Percentiles rank a stretch among this genome's conserved stretches.
Conservation (phyloP, 768 basidiomycete species). For the Suillus lakei region DNA sequence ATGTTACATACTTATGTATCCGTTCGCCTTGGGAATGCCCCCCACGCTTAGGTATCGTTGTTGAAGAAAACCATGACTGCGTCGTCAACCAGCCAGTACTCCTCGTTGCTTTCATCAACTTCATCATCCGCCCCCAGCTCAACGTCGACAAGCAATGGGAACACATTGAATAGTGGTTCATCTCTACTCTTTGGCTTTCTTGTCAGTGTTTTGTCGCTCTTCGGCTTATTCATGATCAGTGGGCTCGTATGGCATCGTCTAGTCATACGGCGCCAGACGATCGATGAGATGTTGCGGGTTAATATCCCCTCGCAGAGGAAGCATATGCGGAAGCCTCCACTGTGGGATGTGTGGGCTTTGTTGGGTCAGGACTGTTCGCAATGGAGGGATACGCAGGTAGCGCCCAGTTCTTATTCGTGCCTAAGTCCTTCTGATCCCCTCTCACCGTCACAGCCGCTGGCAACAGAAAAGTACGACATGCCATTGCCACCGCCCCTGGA, state of each 20-base stretch:
- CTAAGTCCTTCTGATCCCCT: not conserved
- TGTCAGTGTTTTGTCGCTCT: constrained; percentile 33
- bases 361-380: constrained; percentile 7
- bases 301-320: constrained; percentile 4
- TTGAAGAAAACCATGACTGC: constrained; percentile 25
- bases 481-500: not conserved
- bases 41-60: constrained; percentile 3
- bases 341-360: constrained; percentile 28
- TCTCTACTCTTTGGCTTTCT: constrained; percentile 37
- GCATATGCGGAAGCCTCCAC: constrained; percentile 20
- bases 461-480: constrained; percentile 17
- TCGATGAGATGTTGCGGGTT: constrained; percentile 25
- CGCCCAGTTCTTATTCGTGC: constrained; percentile 23
- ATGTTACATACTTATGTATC: constrained; percentile 8
- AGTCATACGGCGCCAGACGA: constrained; percentile 30
- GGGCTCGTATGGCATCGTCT: constrained; percentile 39
- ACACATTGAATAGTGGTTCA: constrained; percentile 13
- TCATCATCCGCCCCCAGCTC: constrained; percentile 5
- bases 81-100: constrained; percentile 14
- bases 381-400: constrained; percentile 30
- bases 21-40: constrained; percentile 20
- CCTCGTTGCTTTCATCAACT: constrained; percentile 11
- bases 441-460: constrained; percentile 26
- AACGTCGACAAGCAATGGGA: not conserved
- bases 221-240: constrained; percentile 34